Conservation (phyloP, 2,329 filamentous ascomycete species). For the Botrytis pseudocinerea region DNA sequence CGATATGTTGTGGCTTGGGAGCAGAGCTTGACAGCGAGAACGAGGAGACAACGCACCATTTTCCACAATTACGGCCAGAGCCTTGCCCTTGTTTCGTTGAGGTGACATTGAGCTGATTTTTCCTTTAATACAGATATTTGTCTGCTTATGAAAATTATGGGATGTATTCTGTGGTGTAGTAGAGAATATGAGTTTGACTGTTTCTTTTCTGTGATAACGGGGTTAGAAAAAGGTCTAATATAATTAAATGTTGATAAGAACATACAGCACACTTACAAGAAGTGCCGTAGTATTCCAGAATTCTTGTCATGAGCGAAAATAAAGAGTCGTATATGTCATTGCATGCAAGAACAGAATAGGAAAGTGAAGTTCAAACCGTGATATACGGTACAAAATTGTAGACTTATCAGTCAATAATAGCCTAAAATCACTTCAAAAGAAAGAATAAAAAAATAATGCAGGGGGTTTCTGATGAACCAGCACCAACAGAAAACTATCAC, state of each 20-base stretch:
- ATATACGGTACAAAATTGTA: not conserved
- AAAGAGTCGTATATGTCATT: not conserved
- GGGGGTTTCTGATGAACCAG: not conserved
- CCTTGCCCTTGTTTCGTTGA: not conserved
- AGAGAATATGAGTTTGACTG: no score
- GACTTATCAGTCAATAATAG: not conserved
- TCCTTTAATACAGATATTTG: not conserved
- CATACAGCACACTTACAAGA: not conserved
- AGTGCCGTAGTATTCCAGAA: not conserved
- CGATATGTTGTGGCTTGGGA: not conserved
- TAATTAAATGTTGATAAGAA: not conserved
- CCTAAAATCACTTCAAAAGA: rapidly evolving
- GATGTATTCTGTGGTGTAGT: not conserved
- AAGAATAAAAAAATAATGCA: not conserved
- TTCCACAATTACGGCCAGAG: not conserved
- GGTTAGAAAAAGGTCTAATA: not conserved
- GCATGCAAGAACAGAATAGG: not conserved
- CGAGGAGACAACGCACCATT: not conserved
- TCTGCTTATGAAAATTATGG: not conserved
- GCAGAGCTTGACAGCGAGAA: not conserved
- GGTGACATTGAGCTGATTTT: not conserved
- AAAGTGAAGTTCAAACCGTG: no score
- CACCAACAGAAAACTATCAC: not conserved
- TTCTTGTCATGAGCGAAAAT: not conserved
- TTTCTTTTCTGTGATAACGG: not conserved